A percentile compares a stretch with the other conserved stretches of the same genome.
These are phyloP conservation scores for Truncatella angustata DNA, from an alignment of 2,329 filamentous ascomycete species.

Conservation along the genomic window DNA sequence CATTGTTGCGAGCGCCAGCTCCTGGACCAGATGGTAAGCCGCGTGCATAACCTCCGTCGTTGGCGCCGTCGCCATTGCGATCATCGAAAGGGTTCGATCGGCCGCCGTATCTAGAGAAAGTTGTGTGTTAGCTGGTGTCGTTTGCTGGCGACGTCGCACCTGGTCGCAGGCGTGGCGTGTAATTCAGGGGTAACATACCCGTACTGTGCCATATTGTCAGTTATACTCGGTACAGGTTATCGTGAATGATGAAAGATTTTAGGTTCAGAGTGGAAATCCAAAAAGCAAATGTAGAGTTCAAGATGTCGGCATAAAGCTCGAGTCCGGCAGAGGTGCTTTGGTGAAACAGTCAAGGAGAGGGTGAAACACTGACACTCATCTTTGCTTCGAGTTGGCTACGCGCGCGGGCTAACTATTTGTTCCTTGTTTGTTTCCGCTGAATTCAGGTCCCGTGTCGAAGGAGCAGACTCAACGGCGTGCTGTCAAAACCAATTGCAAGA, in stretches of 20 bases:
- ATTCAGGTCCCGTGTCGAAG: neutral
- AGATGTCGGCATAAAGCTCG: neutral
- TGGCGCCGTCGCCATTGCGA: conserved; percentile 35
- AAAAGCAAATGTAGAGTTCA: neutral
- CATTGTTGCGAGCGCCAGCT: conserved; percentile 10
- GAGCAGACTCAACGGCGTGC: neutral
- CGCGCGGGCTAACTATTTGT: too few species aligned
- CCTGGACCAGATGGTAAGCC: conserved; percentile 19
- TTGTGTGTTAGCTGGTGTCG: conserved; percentile 28
- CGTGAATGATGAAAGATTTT: conserved; percentile 17
- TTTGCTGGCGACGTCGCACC: conserved; percentile 7
- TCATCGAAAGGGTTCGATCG: conserved; percentile 59
- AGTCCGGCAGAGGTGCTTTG: conserved; percentile 4
- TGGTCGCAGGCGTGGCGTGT: conserved; percentile 6
- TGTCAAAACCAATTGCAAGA: too few species aligned
- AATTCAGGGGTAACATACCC: conserved; percentile 40
- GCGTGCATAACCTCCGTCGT: conserved; percentile 35
- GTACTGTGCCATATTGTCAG: conserved; percentile 50
- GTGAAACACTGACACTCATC: conserved; percentile 50
- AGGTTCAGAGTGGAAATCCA: conserved; percentile 2
- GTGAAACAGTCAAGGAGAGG: conserved; percentile 25
- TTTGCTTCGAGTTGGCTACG: conserved; percentile 18
- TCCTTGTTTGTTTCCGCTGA: too few species aligned
- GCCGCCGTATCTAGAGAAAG: conserved; percentile 48
- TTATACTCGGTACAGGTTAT: conserved; percentile 16